These are phyloP conservation scores for Sanguinoderma infundibulare DNA, from an alignment of 1,284 basidiomycete species.

Conservation along the genomic window DNA sequence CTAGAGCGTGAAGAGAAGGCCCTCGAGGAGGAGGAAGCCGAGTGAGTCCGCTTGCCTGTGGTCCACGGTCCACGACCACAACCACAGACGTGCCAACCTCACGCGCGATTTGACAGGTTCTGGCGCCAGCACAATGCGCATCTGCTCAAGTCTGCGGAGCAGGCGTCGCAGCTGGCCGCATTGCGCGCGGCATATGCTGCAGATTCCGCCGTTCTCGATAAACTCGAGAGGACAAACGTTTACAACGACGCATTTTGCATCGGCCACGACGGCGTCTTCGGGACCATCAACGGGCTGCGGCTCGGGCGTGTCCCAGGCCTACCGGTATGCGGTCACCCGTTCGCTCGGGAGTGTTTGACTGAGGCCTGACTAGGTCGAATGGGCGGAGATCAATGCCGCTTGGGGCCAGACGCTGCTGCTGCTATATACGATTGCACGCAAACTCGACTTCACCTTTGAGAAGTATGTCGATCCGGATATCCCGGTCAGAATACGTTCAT, in stretches of 20 bases:
- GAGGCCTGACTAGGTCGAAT: slow-evolving; percentile 74
- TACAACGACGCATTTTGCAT: slow-evolving; percentile 99
- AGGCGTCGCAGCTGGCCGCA: slow-evolving; percentile 71
- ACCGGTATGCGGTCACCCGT: slow-evolving; percentile 48
- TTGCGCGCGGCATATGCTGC: slow-evolving; percentile 77
- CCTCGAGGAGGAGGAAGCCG: slow-evolving; percentile 77
- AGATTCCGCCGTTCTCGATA: slow-evolving; percentile 77
- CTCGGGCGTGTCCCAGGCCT: slow-evolving; percentile 85
- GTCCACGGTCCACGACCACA: neutral
- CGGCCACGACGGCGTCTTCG: slow-evolving; percentile 91
- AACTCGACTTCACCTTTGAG: slow-evolving; percentile 87
- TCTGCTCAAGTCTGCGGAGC: slow-evolving; percentile 64
- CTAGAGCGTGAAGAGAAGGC: slow-evolving; percentile 79
- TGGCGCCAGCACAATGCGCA: slow-evolving; percentile 83
- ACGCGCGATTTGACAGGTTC: slow-evolving; percentile 57
- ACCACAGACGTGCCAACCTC: slow-evolving; percentile 1
- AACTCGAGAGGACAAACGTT: slow-evolving; percentile 93
- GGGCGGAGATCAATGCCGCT: slow-evolving; percentile 98
- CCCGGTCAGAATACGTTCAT: neutral
- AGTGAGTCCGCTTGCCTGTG: slow-evolving; percentile 52
- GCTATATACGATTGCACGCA: slow-evolving; percentile 88
- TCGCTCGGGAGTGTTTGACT: neutral
- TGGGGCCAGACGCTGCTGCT: slow-evolving; percentile 97
- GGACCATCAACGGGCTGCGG: slow-evolving; percentile 95
- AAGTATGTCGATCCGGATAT: slow-evolving; percentile 54